Conservation (phyloP, 2,329 filamentous ascomycete species). For the Pseudocercospora vitis region DNA sequence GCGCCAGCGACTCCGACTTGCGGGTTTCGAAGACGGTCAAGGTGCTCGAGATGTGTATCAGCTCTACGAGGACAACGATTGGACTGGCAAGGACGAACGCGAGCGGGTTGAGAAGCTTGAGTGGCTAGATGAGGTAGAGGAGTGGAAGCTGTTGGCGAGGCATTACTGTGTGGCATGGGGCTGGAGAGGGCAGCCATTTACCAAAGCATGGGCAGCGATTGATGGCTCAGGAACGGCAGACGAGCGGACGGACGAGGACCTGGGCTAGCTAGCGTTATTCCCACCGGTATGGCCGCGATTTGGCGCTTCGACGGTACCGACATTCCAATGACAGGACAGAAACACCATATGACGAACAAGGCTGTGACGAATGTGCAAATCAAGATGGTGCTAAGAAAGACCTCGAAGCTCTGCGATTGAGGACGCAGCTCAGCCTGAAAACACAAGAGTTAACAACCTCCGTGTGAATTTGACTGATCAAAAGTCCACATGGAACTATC, state of each 20-base stretch:
- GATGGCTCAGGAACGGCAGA: conserved; percentile 22
- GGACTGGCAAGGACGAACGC: conserved; percentile 71
- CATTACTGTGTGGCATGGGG: conserved; percentile 94
- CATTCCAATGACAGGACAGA: no score
- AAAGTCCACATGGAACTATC: no score
- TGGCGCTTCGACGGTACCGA: no score
- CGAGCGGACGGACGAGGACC: conserved; percentile 26
- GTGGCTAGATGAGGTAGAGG: conserved; percentile 91
- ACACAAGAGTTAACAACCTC: no score
- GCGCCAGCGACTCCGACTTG: conserved; percentile 61
- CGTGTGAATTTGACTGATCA: no score
- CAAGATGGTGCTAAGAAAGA: no score
- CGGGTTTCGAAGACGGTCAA: conserved; percentile 63
- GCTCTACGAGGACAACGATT: conserved; percentile 67
- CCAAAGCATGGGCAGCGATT: conserved; percentile 28
- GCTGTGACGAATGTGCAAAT: no score
- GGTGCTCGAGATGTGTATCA: conserved; percentile 61
- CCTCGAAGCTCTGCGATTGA: no score
- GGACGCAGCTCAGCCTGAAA: no score
- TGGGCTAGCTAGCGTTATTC: no score
- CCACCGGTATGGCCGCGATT: neutral
- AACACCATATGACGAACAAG: no score
- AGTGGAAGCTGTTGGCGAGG: conserved; percentile 80
- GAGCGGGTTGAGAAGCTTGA: conserved; percentile 76
- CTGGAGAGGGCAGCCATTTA: conserved; percentile 56